phyloP scores from a whole-genome alignment of 352 stramenopile genomes.

The Phytophthora constricta region DNA sequence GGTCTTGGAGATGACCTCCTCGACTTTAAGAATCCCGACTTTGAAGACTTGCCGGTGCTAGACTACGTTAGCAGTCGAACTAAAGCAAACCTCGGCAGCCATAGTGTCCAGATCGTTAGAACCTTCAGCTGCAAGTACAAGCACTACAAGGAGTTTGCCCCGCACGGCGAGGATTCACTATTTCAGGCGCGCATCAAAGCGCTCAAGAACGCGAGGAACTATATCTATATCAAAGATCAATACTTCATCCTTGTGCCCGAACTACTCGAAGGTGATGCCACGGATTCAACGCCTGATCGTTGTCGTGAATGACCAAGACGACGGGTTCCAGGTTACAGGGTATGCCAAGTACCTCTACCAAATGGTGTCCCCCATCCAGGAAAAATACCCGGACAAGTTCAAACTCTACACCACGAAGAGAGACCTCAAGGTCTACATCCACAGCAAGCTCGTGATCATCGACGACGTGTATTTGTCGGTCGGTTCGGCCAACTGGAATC shows the following conservation, averaged over 20 bases:
- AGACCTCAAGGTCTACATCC: slow-evolving; percentile 51
- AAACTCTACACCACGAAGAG: slow-evolving; percentile 47
- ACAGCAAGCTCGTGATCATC: slow-evolving; percentile 59
- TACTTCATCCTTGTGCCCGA: slow-evolving; percentile 48
- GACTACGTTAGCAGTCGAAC: slow-evolving; percentile 16
- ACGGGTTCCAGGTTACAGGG: slow-evolving; percentile 30
- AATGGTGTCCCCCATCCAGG: slow-evolving; percentile 52
- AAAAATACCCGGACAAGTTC: slow-evolving; percentile 31
- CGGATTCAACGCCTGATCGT: slow-evolving; percentile 54
- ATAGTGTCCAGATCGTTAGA: slow-evolving; percentile 59
- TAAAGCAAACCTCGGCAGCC: slow-evolving; percentile 10
- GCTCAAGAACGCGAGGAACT: slow-evolving; percentile 53
- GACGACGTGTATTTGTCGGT: slow-evolving; percentile 70
- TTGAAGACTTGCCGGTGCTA: slow-evolving; percentile 15
- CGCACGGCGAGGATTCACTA: slow-evolving; percentile 50
- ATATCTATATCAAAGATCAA: slow-evolving; percentile 33
- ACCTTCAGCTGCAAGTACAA: slow-evolving; percentile 67
- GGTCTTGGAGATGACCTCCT: slow-evolving; percentile 39
- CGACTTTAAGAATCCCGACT: slow-evolving; percentile 51
- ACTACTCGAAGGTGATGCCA: slow-evolving; percentile 48
- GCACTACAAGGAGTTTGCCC: slow-evolving; percentile 57
- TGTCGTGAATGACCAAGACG: slow-evolving; percentile 39
- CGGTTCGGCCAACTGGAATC: slow-evolving; percentile 69
- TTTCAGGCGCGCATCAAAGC: slow-evolving; percentile 49
- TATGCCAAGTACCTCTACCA: slow-evolving; percentile 62